phyloP scores from a whole-genome alignment of 2,329 filamentous ascomycete genomes.

The Teratosphaeria destructans region DNA sequence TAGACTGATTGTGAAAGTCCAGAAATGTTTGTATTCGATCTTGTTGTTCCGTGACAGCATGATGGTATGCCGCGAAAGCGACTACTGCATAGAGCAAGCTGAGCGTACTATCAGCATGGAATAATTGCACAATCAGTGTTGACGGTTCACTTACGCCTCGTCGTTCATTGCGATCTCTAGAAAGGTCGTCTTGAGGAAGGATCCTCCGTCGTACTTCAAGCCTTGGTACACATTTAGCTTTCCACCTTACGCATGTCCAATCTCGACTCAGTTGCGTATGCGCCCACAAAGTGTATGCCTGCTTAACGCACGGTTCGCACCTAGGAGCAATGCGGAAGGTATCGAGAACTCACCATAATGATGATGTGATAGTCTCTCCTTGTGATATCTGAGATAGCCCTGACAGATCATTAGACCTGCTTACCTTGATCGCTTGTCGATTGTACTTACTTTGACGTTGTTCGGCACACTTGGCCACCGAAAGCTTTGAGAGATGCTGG shows the following conservation, averaged over 20 bases:
- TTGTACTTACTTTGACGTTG: slow-evolving; percentile 53
- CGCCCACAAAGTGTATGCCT: not conserved
- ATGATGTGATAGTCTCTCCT: slow-evolving; percentile 64
- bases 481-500: slow-evolving; percentile 15
- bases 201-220: slow-evolving; percentile 56
- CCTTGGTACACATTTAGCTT: slow-evolving; percentile 22
- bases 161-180: slow-evolving; percentile 63
- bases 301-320: not conserved
- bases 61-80: slow-evolving; percentile 81
- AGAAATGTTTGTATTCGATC: slow-evolving; percentile 74
- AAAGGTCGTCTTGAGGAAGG: slow-evolving; percentile 64
- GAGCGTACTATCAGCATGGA: not conserved
- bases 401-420: not conserved
- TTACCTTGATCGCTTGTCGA: not conserved
- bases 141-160: slow-evolving; percentile 43
- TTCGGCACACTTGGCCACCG: slow-evolving; percentile 28
- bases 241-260: not conserved
- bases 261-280: not conserved
- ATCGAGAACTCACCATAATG: slow-evolving; percentile 53
- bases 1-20: slow-evolving; percentile 80
- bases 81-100: slow-evolving; percentile 70
- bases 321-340: not conserved
- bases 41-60: slow-evolving; percentile 57
- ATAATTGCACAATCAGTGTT: not conserved
- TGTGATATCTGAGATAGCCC: slow-evolving; percentile 63